Conservation (phyloP, 176 grass and related monocot species). For the Triticum turgidum region DNA sequence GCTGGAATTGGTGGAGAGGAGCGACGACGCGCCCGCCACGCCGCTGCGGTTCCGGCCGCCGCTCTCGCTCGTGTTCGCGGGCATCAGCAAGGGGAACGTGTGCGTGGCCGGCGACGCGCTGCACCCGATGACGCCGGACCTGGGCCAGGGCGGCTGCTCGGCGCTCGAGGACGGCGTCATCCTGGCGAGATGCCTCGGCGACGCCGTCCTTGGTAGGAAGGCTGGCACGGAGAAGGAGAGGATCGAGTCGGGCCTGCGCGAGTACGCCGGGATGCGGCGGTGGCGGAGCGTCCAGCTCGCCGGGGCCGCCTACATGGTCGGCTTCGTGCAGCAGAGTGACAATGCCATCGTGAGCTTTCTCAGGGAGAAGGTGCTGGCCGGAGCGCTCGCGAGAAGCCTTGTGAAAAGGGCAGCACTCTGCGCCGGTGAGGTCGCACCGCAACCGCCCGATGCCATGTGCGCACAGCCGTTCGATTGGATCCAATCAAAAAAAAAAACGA, state of each 20-base stretch:
- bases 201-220: not conserved
- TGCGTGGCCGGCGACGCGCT: conserved; percentile 5
- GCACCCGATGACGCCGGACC: conserved; percentile 19
- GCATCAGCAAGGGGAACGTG: not conserved
- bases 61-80: not conserved
- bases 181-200: not conserved
- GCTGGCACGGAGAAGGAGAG: no score
- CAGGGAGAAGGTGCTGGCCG: conserved; percentile 40
- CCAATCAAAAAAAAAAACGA: no score
- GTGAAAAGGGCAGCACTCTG: no score
- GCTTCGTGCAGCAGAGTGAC: conserved; percentile 35
- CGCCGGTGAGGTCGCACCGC: no score
- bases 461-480: no score
- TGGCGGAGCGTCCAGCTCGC: no score
- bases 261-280: conserved; percentile 34
- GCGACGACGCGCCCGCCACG: not conserved
- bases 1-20: not conserved
- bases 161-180: conserved; percentile 15
- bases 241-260: conserved; percentile 21
- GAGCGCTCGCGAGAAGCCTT: no score
- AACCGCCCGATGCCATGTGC: no score
- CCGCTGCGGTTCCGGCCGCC: not conserved
- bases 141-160: conserved; percentile 9
- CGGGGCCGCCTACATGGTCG: no score
- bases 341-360: conserved; percentile 24